Percentiles rank a stretch among this genome's conserved stretches.
These are phyloP conservation scores for Gossypium raimondii DNA, from an alignment of 345 rosid species.

Conservation along the genomic window DNA sequence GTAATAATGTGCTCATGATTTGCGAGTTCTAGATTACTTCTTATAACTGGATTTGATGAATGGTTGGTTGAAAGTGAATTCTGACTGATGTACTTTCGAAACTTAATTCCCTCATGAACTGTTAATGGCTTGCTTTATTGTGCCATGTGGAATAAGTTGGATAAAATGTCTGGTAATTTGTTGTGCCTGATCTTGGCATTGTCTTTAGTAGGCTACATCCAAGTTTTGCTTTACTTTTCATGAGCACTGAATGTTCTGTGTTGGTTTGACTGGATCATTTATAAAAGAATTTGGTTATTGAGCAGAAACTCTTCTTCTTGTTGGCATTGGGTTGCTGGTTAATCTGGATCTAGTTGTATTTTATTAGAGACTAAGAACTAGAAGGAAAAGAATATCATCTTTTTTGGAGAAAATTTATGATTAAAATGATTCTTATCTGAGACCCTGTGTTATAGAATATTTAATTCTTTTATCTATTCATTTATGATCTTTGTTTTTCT, in stretches of 20 bases:
- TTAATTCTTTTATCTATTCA: too few relatives aligned
- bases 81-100: neutral
- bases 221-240: neutral
- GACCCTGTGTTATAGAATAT: neutral
- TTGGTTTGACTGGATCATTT: neutral
- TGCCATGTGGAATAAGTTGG: neutral
- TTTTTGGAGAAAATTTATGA: neutral
- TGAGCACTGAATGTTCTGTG: neutral
- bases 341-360: neutral
- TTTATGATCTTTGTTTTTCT: neutral
- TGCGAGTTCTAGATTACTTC: neutral
- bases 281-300: neutral
- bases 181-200: neutral
- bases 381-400: neutral
- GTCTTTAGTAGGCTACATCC: neutral
- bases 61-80: neutral
- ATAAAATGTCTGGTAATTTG: neutral
- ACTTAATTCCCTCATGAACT: neutral
- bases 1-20: neutral
- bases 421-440: neutral
- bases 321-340: neutral
- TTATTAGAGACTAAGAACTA: neutral
- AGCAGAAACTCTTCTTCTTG: neutral
- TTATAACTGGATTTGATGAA: neutral
- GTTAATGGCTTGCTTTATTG: neutral